phyloP scores from a whole-genome alignment of 1,284 basidiomycete species.

The Apiotrichum laibachii region DNA sequence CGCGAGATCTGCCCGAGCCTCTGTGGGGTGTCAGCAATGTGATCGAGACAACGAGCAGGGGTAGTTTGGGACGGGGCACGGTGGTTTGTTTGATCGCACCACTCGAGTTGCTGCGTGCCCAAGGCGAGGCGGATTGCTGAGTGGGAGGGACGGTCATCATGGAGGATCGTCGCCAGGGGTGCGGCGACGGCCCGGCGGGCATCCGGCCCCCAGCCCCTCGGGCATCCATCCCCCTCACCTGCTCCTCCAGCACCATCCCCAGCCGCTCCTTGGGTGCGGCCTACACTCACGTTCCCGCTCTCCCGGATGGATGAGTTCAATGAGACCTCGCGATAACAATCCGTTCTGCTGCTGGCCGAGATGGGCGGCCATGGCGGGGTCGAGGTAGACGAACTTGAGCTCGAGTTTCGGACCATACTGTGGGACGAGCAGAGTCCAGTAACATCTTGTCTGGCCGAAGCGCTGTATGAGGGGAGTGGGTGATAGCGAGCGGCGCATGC shows the following conservation, averaged over 20 bases:
- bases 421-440: constrained; percentile 45
- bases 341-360: constrained; percentile 66
- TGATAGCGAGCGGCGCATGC: not conserved
- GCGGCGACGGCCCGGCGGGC: too few species aligned
- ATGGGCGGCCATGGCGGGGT: constrained; percentile 76
- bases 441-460: constrained; percentile 34
- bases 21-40: constrained; percentile 21
- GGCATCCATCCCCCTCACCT: too few species aligned
- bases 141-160: too few species aligned
- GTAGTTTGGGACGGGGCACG: not conserved
- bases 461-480: not conserved
- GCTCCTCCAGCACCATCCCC: not conserved
- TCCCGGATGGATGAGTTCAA: constrained; percentile 85
- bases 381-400: constrained; percentile 81
- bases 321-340: constrained; percentile 71
- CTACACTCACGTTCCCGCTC: constrained; percentile 64
- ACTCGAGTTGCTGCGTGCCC: too few species aligned
- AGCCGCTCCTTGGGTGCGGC: not conserved
- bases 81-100: not conserved
- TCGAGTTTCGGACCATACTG: constrained; percentile 50
- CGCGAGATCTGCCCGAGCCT: constrained; percentile 70
- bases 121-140: too few species aligned
- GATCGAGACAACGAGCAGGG: too few species aligned
- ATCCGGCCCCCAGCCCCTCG: too few species aligned
- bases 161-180: too few species aligned